Percentiles rank a stretch among this genome's conserved stretches.
These are phyloP conservation scores for Excoecaria agallocha DNA, from an alignment of 345 rosid genomes.

Conservation along the genomic window DNA sequence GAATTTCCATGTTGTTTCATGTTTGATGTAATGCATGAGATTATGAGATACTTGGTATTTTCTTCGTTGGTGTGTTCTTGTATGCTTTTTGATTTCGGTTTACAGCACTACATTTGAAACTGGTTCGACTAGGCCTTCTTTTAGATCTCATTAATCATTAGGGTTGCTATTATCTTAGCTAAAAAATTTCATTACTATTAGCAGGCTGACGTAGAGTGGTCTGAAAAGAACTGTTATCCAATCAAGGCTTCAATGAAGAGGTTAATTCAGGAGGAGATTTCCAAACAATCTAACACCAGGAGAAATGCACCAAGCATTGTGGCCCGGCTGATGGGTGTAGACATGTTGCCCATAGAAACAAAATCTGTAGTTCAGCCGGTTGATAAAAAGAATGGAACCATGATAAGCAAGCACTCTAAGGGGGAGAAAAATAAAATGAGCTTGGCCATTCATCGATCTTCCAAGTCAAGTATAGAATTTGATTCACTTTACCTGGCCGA, in stretches of 20 bases:
- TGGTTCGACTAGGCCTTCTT: too few species aligned
- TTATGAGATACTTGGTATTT: background rate
- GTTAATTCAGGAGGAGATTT: conserved; percentile 66
- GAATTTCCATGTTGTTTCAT: too few species aligned
- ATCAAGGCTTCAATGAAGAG: conserved; percentile 67
- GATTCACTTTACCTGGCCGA: conserved; percentile 24
- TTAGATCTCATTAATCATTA: background rate
- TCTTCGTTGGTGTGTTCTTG: background rate
- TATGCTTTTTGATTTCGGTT: background rate
- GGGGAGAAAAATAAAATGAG: conserved; percentile 37
- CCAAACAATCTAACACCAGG: conserved; percentile 41
- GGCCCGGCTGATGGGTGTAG: conserved; percentile 93
- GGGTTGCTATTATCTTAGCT: background rate
- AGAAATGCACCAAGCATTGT: conserved; percentile 69
- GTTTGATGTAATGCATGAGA: too few species aligned
- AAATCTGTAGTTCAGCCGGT: conserved; percentile 31
- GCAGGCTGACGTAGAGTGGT: conserved; percentile 54
- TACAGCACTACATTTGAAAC: background rate
- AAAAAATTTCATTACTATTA: conserved; percentile 36
- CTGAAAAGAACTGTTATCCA: conserved; percentile 41
- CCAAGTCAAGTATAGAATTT: conserved; percentile 28
- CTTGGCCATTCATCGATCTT: conserved; percentile 28
- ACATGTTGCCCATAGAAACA: conserved; percentile 50
- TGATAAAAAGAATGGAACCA: conserved; percentile 31
- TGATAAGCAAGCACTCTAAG: conserved; percentile 25